phyloP scores from a whole-genome alignment of 2,329 filamentous ascomycete species.

The Fusarium veterinarium region DNA sequence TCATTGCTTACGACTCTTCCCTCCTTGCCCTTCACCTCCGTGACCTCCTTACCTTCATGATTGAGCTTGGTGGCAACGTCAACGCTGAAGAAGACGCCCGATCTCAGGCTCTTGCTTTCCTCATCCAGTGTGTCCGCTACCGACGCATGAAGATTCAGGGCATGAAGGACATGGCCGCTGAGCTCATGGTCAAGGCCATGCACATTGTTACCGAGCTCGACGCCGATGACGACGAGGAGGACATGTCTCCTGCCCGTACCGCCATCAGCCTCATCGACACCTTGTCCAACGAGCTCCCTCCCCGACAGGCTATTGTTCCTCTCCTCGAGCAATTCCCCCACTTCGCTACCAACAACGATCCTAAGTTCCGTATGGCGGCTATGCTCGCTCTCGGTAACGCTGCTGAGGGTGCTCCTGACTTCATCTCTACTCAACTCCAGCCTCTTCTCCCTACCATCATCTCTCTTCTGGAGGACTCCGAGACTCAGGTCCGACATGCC shows the following conservation, averaged over 20 bases:
- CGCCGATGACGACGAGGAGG: slow-evolving; percentile 80
- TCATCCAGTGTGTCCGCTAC: slow-evolving; percentile 92
- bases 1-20: slow-evolving; percentile 88
- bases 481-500: slow-evolving; percentile 85
- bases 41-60: slow-evolving; percentile 93
- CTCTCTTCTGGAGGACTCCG: slow-evolving; percentile 84
- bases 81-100: slow-evolving; percentile 85
- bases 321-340: slow-evolving; percentile 86
- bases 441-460: slow-evolving; percentile 88
- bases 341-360: slow-evolving; percentile 79
- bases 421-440: slow-evolving; percentile 91
- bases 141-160: slow-evolving; percentile 95
- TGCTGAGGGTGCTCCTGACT: slow-evolving; percentile 96
- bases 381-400: slow-evolving; percentile 93
- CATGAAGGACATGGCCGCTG: slow-evolving; percentile 83
- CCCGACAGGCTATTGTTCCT: slow-evolving; percentile 93
- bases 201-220: slow-evolving; percentile 91
- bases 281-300: slow-evolving; percentile 87
- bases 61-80: slow-evolving; percentile 82
- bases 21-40: slow-evolving; percentile 87
- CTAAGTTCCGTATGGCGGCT: slow-evolving; percentile 87
- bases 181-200: slow-evolving; percentile 88
- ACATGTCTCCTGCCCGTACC: slow-evolving; percentile 82
- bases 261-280: slow-evolving; percentile 90
- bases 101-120: slow-evolving; percentile 90